Conservation (phyloP, 495 filamentous ascomycete genomes). For the Viridothelium virens region DNA sequence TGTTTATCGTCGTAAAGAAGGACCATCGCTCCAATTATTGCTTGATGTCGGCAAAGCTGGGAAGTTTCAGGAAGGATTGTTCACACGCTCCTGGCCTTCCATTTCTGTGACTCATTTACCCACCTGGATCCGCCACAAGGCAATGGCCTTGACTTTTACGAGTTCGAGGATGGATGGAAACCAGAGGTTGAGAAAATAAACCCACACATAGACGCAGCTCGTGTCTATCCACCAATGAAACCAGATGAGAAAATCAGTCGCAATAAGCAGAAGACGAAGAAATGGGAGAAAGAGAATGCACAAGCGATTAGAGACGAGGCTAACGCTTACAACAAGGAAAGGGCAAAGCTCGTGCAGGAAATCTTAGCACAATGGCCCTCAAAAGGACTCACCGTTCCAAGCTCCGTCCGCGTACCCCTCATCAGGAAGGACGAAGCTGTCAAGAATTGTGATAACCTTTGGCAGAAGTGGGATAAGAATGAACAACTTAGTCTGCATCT, state of each 20-base stretch:
- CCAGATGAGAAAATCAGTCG: neutral
- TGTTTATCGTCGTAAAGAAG: neutral
- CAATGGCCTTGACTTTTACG: neutral
- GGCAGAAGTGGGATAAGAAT: neutral
- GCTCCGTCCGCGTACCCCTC: no score
- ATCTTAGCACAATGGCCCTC: neutral
- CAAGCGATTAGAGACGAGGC: neutral
- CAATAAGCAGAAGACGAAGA: neutral
- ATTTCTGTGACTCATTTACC: neutral
- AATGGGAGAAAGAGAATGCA: neutral
- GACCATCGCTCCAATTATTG: neutral
- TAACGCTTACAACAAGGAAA: neutral
- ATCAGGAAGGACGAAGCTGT: neutral
- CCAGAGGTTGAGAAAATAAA: neutral
- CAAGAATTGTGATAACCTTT: neutral
- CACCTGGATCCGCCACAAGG: neutral
- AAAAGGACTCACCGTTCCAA: neutral
- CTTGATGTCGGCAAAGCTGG: neutral
- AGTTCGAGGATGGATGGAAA: neutral
- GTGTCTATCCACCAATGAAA: neutral
- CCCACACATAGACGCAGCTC: neutral
- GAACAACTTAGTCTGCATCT: neutral
- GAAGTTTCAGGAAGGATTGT: neutral
- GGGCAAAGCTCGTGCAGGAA: neutral
- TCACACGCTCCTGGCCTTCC: neutral